Conservation (phyloP, 176 grass and related monocot genomes). For the Thinopyrum elongatum region DNA sequence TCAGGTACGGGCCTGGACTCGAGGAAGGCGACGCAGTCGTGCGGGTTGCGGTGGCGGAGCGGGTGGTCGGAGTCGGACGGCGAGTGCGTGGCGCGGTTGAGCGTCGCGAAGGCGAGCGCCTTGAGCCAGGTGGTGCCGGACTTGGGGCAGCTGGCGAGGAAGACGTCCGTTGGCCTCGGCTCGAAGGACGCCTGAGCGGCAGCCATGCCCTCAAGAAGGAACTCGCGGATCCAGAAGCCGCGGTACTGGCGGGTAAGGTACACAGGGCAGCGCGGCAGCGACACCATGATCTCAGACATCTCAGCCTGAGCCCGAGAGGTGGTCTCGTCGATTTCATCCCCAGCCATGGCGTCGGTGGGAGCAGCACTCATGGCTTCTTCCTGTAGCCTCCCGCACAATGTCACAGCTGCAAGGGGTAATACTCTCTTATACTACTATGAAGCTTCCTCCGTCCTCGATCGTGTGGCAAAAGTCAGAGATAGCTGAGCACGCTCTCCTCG, state of each 20-base stretch:
- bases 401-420: too few relatives aligned
- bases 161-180: not conserved
- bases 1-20: not conserved
- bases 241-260: not conserved
- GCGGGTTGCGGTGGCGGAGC: not conserved
- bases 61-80: not conserved
- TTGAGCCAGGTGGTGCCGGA: slow-evolving; percentile 49
- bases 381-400: too few relatives aligned
- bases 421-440: too few relatives aligned
- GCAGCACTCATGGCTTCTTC: too few relatives aligned
- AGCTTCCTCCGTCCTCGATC: too few relatives aligned
- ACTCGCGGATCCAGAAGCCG: slow-evolving; percentile 1
- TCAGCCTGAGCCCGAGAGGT: not conserved
- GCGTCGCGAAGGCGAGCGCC: slow-evolving; percentile 9
- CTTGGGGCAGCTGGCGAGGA: slow-evolving; percentile 43
- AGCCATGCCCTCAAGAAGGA: not conserved
- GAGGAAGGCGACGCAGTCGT: not conserved
- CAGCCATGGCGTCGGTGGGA: too few relatives aligned
- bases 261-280: not conserved
- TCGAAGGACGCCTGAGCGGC: not conserved
- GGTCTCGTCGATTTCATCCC: not conserved
- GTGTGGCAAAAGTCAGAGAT: too few relatives aligned
- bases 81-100: not conserved
- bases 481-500: too few relatives aligned
- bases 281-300: not conserved